Conservation (phyloP, 2,329 filamentous ascomycete genomes). For the Chrysosporium keratinophilum region DNA sequence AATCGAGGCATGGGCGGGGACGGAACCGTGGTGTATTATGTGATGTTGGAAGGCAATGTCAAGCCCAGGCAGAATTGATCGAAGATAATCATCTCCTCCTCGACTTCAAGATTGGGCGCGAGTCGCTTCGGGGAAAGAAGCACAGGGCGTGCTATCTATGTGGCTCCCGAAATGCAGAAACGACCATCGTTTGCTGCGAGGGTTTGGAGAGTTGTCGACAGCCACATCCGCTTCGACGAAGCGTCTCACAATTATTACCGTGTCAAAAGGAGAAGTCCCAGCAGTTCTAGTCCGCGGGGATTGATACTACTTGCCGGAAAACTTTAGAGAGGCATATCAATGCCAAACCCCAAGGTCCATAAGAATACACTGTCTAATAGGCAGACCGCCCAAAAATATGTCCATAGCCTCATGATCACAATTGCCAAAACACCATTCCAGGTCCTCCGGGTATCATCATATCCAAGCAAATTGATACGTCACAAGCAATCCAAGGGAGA, state of each 20-base stretch:
- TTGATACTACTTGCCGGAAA: not conserved
- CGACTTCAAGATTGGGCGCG: not conserved
- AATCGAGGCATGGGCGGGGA: constrained; percentile 43
- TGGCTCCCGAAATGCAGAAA: too few species aligned
- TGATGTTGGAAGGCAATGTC: constrained; percentile 53
- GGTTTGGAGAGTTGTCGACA: too few species aligned
- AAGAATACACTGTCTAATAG: not conserved
- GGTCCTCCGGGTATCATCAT: constrained; percentile 5
- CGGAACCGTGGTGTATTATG: constrained; percentile 56
- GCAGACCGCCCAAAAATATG: not conserved
- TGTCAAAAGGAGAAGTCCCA: too few species aligned
- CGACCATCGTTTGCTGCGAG: too few species aligned
- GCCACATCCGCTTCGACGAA: too few species aligned
- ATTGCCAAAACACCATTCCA: constrained; percentile 1
- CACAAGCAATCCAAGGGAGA: not conserved
- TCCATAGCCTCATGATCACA: not conserved
- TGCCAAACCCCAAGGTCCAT: not conserved
- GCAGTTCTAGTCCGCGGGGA: too few species aligned
- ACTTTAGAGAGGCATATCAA: not conserved
- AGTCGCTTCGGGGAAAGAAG: not conserved
- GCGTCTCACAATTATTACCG: too few species aligned
- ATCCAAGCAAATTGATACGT: not conserved
- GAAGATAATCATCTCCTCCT: not conserved
- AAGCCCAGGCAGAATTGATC: constrained; percentile 54
- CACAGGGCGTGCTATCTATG: not conserved